Conservation (phyloP, 2,329 filamentous ascomycete genomes). For the Exophiala viscosa region DNA sequence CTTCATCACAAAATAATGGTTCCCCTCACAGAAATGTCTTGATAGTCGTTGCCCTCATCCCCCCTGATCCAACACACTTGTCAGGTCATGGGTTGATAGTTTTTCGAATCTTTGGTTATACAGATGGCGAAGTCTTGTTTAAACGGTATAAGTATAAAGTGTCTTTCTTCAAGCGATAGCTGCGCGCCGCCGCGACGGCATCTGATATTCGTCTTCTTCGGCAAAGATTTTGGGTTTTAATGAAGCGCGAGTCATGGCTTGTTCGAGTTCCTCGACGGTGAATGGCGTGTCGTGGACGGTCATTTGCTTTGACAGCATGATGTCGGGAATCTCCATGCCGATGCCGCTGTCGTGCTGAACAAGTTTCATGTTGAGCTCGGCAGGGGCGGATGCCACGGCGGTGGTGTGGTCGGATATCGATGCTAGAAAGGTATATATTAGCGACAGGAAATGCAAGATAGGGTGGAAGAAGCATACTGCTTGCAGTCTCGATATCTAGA, state of each 20-base stretch:
- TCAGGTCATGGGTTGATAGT: neutral
- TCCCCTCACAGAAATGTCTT: no score
- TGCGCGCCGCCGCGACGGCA: neutral
- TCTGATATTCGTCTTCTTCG: neutral
- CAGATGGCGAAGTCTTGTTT: no score
- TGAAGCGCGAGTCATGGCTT: constrained; percentile 26
- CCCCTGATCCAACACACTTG: neutral
- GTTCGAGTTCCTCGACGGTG: constrained; percentile 26
- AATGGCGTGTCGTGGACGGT: constrained; percentile 25
- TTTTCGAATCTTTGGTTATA: neutral
- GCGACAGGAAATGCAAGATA: neutral
- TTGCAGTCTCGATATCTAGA: constrained; percentile 17
- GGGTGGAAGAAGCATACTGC: constrained; percentile 15
- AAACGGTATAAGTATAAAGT: no score
- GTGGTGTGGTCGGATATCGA: constrained; percentile 18
- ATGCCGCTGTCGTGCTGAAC: constrained; percentile 17
- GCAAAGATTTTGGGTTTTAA: constrained; percentile 13
- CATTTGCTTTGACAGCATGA: constrained; percentile 15
- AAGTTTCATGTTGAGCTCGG: constrained; percentile 15
- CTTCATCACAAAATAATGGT: no score
- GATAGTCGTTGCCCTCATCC: no score
- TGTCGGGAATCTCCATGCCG: constrained; percentile 1
- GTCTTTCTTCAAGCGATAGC: constrained; percentile 11
- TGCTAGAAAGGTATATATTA: constrained; percentile 7
- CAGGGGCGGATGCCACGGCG: constrained; percentile 14